phyloP scores from a whole-genome alignment of 768 basidiomycete genomes.

The Russula lepida region DNA sequence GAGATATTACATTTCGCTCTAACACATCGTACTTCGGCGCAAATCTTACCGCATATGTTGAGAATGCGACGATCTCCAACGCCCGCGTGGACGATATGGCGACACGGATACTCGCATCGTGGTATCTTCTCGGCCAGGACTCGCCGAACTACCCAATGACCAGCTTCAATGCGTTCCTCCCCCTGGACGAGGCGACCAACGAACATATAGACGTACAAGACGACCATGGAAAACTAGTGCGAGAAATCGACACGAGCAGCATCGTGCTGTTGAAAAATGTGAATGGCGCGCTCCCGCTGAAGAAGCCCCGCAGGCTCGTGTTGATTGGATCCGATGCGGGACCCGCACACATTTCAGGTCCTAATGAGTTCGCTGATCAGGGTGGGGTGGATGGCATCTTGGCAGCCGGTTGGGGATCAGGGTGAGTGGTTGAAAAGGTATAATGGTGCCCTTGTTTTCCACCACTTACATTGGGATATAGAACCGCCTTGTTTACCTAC shows the following conservation, averaged over 20 bases:
- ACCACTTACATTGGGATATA: conserved; percentile 23
- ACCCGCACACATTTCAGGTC: conserved; percentile 33
- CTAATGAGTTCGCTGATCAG: conserved; percentile 40
- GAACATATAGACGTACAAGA: conserved; percentile 58
- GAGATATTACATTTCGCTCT: conserved; percentile 40
- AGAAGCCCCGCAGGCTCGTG: conserved; percentile 49
- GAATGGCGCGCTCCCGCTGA: conserved; percentile 46
- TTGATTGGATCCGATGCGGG: conserved; percentile 52
- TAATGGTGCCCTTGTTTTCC: no score
- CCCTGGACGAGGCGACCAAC: conserved; percentile 45
- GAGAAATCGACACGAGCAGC: conserved; percentile 65
- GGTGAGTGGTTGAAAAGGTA: conserved; percentile 25
- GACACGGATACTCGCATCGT: conserved; percentile 64
- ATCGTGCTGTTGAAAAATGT: conserved; percentile 73
- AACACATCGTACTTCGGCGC: conserved; percentile 51
- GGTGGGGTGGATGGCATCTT: conserved; percentile 50
- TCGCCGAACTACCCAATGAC: conserved; percentile 47
- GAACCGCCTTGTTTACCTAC: conserved; percentile 70
- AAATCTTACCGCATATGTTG: conserved; percentile 59
- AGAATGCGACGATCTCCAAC: conserved; percentile 62
- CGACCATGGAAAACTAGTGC: conserved; percentile 58
- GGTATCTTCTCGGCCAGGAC: conserved; percentile 64
- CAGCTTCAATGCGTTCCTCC: conserved; percentile 64
- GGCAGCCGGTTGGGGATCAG: conserved; percentile 91
- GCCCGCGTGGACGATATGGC: conserved; percentile 74